Conservation (phyloP, 495 filamentous ascomycete genomes). For the Penicillium paxilli region DNA sequence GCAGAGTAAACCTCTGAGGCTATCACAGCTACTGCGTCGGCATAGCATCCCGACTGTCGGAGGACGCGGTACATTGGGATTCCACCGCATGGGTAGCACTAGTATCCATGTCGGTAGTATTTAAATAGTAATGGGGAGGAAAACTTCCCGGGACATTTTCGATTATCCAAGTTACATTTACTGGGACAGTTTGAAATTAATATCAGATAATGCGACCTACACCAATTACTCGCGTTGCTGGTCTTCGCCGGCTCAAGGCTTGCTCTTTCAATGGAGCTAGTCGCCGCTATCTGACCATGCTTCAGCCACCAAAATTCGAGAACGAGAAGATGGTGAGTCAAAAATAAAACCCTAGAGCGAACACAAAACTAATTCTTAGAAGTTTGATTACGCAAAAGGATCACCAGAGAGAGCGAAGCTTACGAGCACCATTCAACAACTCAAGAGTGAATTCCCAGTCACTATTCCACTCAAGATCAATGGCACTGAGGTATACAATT, state of each 20-base stretch:
- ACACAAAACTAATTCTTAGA: background rate
- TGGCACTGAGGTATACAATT: constrained; percentile 21
- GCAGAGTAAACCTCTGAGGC: background rate
- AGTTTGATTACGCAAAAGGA: constrained; percentile 32
- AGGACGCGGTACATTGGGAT: too few relatives aligned
- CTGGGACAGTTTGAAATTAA: background rate
- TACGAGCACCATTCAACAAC: constrained; percentile 22
- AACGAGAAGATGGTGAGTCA: constrained; percentile 30
- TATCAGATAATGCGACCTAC: constrained; percentile 12
- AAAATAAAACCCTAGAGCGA: background rate
- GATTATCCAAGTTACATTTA: background rate
- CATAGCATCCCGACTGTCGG: constrained; percentile 1
- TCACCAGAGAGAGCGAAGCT: constrained; percentile 28
- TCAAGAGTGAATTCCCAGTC: constrained; percentile 29
- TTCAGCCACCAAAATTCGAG: constrained; percentile 31
- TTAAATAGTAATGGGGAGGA: background rate
- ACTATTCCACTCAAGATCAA: constrained; percentile 30
- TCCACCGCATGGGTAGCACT: too few relatives aligned
- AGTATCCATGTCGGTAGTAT: too few relatives aligned
- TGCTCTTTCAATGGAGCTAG: background rate
- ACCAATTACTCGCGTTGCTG: constrained; percentile 7
- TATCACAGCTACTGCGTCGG: constrained; percentile 1
- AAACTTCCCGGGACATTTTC: background rate
- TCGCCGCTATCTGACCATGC: constrained; percentile 19
- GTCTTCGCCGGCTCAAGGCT: constrained; percentile 3